Conservation (phyloP, 805 yeast genomes). For the Kuraishia cidri region DNA sequence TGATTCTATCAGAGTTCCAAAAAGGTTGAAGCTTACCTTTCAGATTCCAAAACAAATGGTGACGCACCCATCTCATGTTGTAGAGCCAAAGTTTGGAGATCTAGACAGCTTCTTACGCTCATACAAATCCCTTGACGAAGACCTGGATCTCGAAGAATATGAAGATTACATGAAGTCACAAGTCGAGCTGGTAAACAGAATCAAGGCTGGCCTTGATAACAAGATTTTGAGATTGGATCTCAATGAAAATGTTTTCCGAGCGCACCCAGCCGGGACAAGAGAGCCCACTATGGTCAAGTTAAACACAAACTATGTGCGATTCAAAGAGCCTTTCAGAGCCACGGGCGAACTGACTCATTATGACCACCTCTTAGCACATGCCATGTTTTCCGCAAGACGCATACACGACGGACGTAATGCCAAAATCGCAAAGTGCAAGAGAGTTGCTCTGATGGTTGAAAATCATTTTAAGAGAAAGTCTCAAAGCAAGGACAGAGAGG, state of each 20-base stretch:
- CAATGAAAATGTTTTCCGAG: conserved; percentile 33
- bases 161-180: conserved; percentile 49
- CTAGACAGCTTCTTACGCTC: conserved; percentile 41
- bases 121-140: conserved; percentile 53
- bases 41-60: conserved; percentile 35
- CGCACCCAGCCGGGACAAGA: conserved; percentile 30
- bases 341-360: conserved; percentile 38
- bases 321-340: conserved; percentile 29
- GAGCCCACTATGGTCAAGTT: conserved; percentile 27
- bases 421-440: conserved; percentile 60
- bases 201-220: conserved; percentile 35
- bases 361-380: conserved; percentile 75
- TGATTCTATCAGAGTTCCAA: conserved; percentile 9
- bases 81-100: conserved; percentile 31
- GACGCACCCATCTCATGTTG: conserved; percentile 52
- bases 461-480: conserved; percentile 76
- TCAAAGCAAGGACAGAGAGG: conserved; percentile 81
- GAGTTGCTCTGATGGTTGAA: conserved; percentile 76
- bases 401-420: conserved; percentile 57
- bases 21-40: conserved; percentile 20
- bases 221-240: conserved; percentile 35
- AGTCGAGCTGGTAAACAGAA: conserved; percentile 26
- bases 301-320: conserved; percentile 17
- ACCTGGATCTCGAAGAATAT: conserved; percentile 51
- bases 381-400: conserved; percentile 57